Evolutionary conservation across 164 flowering plant genomes (phyloP), one percentile per base, ranked within the genome.

Genomic region (Liquidambar formosana): DNA sequence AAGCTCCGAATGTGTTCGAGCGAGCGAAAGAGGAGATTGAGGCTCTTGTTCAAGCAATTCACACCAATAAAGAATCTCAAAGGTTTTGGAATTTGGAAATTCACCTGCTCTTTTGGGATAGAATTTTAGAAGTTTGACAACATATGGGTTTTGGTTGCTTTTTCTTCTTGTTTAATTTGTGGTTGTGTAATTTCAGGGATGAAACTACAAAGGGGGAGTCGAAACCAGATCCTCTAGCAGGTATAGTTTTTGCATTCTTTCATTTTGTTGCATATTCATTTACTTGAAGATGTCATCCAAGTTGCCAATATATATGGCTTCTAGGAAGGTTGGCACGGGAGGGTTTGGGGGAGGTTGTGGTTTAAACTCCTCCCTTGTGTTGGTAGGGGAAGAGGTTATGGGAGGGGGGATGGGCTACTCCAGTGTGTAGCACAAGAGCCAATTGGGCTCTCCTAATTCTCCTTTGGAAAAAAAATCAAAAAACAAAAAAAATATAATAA

Each of bases 1-100:
- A 74, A 65, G 87, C 78, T 8, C 89, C 89, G 2, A 80, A 79
- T 74, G 66, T 82, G 63, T 79, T 86, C 59, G 85, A 84, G 26
- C 70, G 89, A 63, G 86, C 82, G 1, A 80, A 79, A 79, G 89
- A 86, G 64, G 89, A 84, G 68, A 41, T 82, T 56, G 84, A 84
- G 75, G 89, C 89, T 44, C n/a, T 86, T 14, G 76, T 77, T 53
- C 74, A 77, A 48, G 54, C 81, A 8, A 71, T 85, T 57, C 82
- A 79, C 70, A 65, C 72, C 27, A 77, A 82, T 61, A 80, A 78
- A 70, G 78, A 77, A 52, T 69, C 81, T 10, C 61, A 65, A 62
- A 71, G 71, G 75, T 76, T 64, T 60, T 28, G 26, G n/a, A n/a
- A n/a, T n/a, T n/a, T n/a, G n/a, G n/a, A n/a, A 67, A 12, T 44